Conservation (phyloP, 1,284 basidiomycete genomes). For the Takashimella tepidaria region DNA sequence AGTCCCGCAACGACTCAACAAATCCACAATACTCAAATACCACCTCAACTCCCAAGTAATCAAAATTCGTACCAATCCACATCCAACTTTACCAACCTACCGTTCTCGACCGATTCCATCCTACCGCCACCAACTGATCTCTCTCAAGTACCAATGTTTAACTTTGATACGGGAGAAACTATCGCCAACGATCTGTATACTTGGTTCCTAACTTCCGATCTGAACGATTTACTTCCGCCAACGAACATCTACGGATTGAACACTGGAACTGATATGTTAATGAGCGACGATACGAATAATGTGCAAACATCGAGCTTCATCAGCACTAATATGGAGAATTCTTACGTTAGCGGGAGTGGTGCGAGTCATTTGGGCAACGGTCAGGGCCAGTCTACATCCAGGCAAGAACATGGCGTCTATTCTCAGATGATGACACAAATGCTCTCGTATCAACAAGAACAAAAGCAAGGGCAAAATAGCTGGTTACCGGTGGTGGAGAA, state of each 20-base stretch:
- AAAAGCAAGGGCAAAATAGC: background rate
- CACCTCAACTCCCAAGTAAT: background rate
- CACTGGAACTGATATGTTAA: too few relatives aligned
- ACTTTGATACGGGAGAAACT: background rate
- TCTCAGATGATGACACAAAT: too few relatives aligned
- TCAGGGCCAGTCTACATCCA: background rate
- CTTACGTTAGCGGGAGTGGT: too few relatives aligned
- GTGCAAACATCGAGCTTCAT: too few relatives aligned
- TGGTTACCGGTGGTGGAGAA: background rate
- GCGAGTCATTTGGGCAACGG: background rate
- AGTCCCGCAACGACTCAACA: background rate
- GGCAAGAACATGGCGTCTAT: too few relatives aligned
- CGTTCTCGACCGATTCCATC: background rate
- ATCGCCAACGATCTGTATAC: background rate
- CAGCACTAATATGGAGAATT: too few relatives aligned
- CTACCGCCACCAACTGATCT: background rate
- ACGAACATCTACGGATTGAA: too few relatives aligned
- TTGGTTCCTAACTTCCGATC: slow-evolving; percentile 1
- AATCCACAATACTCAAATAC: background rate
- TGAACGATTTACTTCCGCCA: background rate
- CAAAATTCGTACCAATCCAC: background rate
- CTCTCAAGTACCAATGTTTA: background rate
- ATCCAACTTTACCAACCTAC: background rate
- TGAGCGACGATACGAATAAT: too few relatives aligned
- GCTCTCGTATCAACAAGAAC: background rate